Evolutionary conservation across 2,329 filamentous ascomycete genomes (phyloP).

Genomic region (Neurospora crassa): DNA sequence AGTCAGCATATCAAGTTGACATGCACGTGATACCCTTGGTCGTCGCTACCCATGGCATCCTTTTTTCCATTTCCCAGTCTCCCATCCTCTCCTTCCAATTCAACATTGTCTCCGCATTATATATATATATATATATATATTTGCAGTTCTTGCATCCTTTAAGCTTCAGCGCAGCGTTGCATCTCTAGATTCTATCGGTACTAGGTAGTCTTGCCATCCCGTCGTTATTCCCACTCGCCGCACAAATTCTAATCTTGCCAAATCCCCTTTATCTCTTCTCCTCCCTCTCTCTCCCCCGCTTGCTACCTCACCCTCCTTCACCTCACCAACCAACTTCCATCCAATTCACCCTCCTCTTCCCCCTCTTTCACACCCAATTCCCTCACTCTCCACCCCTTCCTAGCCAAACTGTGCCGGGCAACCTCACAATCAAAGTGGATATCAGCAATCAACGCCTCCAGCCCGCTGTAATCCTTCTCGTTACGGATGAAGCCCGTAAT

Average conservation of each 20-base stretch:
- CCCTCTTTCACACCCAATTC: constrained; percentile 25
- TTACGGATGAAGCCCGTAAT: constrained; percentile 82
- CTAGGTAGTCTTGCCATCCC: neutral
- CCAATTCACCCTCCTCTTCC: constrained; percentile 23
- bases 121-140: neutral
- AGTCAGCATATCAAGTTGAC: neutral
- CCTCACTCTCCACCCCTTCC: constrained; percentile 49
- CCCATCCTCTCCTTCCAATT: neutral
- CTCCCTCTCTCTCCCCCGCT: neutral
- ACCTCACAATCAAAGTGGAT: constrained; percentile 86
- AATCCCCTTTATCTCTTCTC: neutral
- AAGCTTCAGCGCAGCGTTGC: neutral
- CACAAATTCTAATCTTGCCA: neutral
- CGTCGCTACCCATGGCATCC: neutral
- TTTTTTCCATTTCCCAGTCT: neutral
- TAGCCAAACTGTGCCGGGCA: constrained; percentile 59
- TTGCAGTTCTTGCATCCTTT: neutral
- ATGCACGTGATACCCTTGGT: neutral
- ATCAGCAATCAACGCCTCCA: constrained; percentile 78
- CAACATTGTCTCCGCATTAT: neutral
- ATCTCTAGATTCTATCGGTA: neutral
- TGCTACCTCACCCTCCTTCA: constrained; percentile 11
- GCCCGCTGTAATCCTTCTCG: constrained; percentile 77
- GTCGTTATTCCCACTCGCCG: neutral
- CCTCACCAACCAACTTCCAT: constrained; percentile 30